Evolutionary conservation across 768 basidiomycete species (phyloP).

Genomic region (Hydnomerulius pinastri): DNA sequence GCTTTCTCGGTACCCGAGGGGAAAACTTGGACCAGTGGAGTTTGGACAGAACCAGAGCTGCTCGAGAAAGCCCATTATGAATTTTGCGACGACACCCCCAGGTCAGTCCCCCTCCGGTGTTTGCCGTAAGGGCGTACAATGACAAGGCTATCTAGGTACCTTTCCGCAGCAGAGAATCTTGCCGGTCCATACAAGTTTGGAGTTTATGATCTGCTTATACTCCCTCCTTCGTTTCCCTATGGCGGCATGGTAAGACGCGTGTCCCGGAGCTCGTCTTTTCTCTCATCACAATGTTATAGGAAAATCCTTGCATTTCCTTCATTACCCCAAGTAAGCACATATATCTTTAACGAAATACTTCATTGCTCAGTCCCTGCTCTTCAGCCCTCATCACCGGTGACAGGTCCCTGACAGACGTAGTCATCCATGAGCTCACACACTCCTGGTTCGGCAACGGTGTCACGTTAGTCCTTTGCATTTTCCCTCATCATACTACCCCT

Average conservation of each 20-base stretch:
- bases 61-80: slow-evolving; percentile 83
- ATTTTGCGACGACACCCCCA: slow-evolving; percentile 83
- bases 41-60: slow-evolving; percentile 89
- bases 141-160: slow-evolving; percentile 49
- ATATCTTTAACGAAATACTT: too few relatives aligned
- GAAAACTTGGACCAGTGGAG: slow-evolving; percentile 77
- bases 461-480: slow-evolving; percentile 48
- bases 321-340: slow-evolving; percentile 73
- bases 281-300: slow-evolving; percentile 42
- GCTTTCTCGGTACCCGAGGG: slow-evolving; percentile 60
- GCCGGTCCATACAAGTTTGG: slow-evolving; percentile 79
- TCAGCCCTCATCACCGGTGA: slow-evolving; percentile 85
- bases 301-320: slow-evolving; percentile 89
- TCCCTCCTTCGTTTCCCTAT: slow-evolving; percentile 92
- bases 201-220: slow-evolving; percentile 85
- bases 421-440: slow-evolving; percentile 85
- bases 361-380: background rate
- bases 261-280: background rate
- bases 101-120: slow-evolving; percentile 38
- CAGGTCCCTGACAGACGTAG: slow-evolving; percentile 82
- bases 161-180: slow-evolving; percentile 70
- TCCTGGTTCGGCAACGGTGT: slow-evolving; percentile 94
- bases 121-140: background rate
- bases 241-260: slow-evolving; percentile 72
- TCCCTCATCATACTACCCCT: background rate